Evolutionary conservation across 176 grass and related monocot genomes (phyloP).

Genomic region (Oropetium thomaeum): DNA sequence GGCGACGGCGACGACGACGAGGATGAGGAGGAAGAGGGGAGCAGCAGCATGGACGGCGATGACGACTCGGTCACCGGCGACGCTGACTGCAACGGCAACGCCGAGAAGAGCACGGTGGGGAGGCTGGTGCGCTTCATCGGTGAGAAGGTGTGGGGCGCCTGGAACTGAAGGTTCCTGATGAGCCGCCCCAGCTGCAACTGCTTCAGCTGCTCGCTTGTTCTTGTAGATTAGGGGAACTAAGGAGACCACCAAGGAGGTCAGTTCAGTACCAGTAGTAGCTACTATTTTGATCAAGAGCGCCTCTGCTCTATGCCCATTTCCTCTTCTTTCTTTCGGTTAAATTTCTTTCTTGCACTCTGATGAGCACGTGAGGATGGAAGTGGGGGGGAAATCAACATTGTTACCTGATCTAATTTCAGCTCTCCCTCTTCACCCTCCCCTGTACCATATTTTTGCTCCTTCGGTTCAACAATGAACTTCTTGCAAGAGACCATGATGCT

Average conservation of each 20-base stretch:
- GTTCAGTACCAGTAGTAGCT: constrained; percentile 20
- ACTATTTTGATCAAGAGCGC: constrained; percentile 35
- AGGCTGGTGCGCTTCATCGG: constrained; percentile 80
- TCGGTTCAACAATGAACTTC: constrained; percentile 38
- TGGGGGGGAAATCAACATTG: neutral
- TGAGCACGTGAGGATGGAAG: constrained; percentile 29
- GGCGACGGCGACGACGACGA: constrained; percentile 33
- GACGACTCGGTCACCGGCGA: constrained; percentile 14
- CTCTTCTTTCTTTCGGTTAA: neutral
- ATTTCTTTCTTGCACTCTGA: constrained; percentile 42
- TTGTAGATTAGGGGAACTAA: constrained; percentile 42
- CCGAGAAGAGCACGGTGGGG: constrained; percentile 55
- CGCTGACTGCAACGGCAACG: neutral
- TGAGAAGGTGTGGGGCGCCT: constrained; percentile 68
- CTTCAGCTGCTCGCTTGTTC: neutral
- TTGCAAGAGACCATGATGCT: constrained; percentile 27
- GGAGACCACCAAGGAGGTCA: constrained; percentile 18
- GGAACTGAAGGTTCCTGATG: constrained; percentile 31
- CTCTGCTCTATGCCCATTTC: constrained; percentile 9
- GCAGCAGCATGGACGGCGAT: constrained; percentile 21
- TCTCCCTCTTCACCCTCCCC: neutral
- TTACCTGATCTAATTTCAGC: neutral
- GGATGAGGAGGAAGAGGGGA: neutral
- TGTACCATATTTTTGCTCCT: constrained; percentile 70
- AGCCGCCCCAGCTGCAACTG: neutral